Percentiles rank a stretch among this genome's conserved stretches.
Evolutionary conservation across 768 basidiomycete genomes (phyloP).

Genomic region (Serendipita indica): DNA sequence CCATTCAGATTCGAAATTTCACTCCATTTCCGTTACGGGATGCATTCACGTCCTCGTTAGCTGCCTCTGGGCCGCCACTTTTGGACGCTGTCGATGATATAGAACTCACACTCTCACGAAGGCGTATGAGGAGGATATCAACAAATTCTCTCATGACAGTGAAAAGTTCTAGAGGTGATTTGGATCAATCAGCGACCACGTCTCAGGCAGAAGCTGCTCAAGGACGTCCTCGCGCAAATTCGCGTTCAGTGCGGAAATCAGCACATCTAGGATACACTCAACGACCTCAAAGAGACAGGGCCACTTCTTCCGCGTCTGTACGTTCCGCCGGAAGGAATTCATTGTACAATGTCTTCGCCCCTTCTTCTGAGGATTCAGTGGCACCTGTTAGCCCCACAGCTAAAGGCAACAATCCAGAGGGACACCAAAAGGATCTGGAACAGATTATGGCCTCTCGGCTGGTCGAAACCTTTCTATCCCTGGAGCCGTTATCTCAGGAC

Average conservation of each 20-base stretch:
- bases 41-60: constrained; percentile 56
- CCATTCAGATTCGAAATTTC: constrained; percentile 63
- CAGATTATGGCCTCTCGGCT: constrained; percentile 55
- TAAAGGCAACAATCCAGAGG: background rate
- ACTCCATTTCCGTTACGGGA: constrained; percentile 77
- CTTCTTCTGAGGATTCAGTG: background rate
- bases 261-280: background rate
- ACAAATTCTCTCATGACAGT: background rate
- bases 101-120: background rate
- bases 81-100: background rate
- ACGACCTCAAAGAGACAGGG: background rate
- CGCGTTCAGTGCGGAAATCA: constrained; percentile 3
- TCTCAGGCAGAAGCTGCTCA: background rate
- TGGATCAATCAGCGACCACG: background rate
- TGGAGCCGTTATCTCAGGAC: constrained; percentile 22
- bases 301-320: background rate
- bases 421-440: constrained; percentile 45
- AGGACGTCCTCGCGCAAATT: background rate
- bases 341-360: background rate
- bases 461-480: constrained; percentile 57
- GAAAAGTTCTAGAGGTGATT: background rate
- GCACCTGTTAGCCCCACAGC: background rate
- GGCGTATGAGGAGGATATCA: background rate
- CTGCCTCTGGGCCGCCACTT: constrained; percentile 13
- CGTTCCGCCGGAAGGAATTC: background rate